Evolutionary conservation across 805 yeast genomes (phyloP), one percentile per base, ranked within the genome.

Genomic region (Lachancea sp.): DNA sequence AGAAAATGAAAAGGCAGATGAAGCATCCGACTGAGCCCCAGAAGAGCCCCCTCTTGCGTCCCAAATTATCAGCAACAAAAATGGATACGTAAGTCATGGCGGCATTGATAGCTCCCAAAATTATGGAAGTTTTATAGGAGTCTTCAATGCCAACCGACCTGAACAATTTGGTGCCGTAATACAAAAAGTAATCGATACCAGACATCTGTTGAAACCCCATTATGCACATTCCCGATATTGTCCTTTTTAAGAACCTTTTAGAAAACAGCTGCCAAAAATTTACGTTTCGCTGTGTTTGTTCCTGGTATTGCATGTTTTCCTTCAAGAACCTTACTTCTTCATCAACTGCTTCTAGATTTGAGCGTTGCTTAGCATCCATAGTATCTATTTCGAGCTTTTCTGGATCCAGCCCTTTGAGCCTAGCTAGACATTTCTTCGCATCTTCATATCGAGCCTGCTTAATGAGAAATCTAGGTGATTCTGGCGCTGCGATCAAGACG

Each of bases 161-260:
- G 34, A 81, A 79, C 43, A 80, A 70, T 8, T 73, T 61, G n/a
- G 80, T 73, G 34, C 83, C 80, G 49, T 74, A 80, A 60, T 77
- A 79, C 65, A 80, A 78, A 49, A 80, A 77, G 61, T 77, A 80
- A 62, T 80, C 80, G 40, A 78, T 71, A 45, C 87, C 87, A 23
- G 77, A 69, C 51, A 77, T 67, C 55, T 80, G 86, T 19, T 41
- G 37, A 16, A 41, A 41, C 15, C 31, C 40, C 45, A 36, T 36
- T 4, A 41, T 19, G 18, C 37, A 41, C 37, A 36, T 32, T 2
- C 40, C 41, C 15, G 45, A 41, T 7, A 36, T 18, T 15, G 45
- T 36, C 25, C 45, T 23, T 20, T 30, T 34, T 15, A 40, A 9
- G 23, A 25, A 40, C 21, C 38, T 20, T 19, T 35, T 34, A 12